phyloP scores from a whole-genome alignment of 106 monocot genomes.

The Narthecium ossifragum region DNA sequence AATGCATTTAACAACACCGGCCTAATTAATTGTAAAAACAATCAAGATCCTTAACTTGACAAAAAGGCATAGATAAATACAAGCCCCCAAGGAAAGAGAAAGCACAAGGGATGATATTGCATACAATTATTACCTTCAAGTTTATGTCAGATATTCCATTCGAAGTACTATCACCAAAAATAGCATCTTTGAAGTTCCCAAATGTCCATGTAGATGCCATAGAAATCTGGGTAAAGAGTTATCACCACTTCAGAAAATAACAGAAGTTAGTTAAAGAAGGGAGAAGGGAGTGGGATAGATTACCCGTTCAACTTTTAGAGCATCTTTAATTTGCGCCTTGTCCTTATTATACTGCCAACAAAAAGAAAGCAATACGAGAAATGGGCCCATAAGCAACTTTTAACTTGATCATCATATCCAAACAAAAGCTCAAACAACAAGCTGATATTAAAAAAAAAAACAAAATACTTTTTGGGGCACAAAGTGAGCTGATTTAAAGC shows the following conservation, averaged over 20 bases:
- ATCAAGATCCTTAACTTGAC: not conserved
- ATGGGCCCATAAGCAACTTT: no score
- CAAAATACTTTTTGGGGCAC: no score
- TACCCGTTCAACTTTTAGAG: slow-evolving; percentile 70
- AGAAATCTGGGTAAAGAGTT: slow-evolving; percentile 46
- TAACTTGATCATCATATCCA: no score
- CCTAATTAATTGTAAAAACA: not conserved
- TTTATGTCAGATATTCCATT: slow-evolving; percentile 75
- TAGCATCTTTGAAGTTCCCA: slow-evolving; percentile 61
- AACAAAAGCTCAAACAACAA: no score
- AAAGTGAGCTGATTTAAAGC: no score
- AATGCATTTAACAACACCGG: no score
- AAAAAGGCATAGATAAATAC: not conserved
- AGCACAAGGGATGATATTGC: not conserved
- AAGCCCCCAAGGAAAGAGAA: no score
- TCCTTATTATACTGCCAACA: slow-evolving; percentile 82
- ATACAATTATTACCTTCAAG: slow-evolving; percentile 49
- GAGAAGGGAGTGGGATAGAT: not conserved
- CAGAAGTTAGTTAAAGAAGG: not conserved
- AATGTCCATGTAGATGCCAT: slow-evolving; percentile 55
- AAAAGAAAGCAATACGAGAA: slow-evolving; percentile 1
- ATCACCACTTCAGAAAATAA: not conserved
- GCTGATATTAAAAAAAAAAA: no score
- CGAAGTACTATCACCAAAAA: slow-evolving; percentile 35
- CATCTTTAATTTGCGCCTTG: slow-evolving; percentile 72